Base-by-base conservation (phyloP, 2,329 filamentous ascomycete genomes). In the Ophiostoma novo-ulmi region DNA sequence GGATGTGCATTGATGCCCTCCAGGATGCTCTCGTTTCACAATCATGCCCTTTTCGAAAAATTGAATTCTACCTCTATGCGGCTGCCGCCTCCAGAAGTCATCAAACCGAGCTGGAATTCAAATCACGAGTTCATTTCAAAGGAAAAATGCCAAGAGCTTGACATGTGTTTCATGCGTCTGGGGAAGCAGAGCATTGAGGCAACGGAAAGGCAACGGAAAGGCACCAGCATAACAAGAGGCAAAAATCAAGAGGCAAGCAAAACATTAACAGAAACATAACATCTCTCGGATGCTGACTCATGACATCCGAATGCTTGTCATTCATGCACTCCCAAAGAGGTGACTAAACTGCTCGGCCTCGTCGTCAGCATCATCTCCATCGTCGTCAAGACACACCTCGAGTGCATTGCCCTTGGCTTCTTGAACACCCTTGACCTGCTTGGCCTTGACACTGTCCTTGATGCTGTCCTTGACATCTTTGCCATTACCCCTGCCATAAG, bases 1-100 rank as follows among this genome's bases (percentile, higher is more conserved):
- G 58, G 26, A 63, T 63, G 58, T 63, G 58, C 58, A 63, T 63
- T 63, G 58, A 63, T 58, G 52, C n/a, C 52, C 52, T 10, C 52
- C 52, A 58, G 58, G 26, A 63, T 63, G 58, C 26, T 35, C 52
- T 35, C 13, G 58, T 63, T 63, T 63, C 58, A 63, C 5, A 31
- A 20, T 26, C 58, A 55, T 20, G 13, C 14, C 58, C 58, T 35
- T 14, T 26, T 11, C n/a, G 20, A 44, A n/a, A 20, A 2, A 13
- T 22, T 31, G 52, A 22, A 31, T 31, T 31, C 31, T 31, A 31
- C 31, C 31, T 52, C 55, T 31, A 61, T 63, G 58, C 58, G 58
- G 58, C 58, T 63, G 22, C 26, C 58, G 58, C 26, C 58, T 63
- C 55, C n/a, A 35, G 14, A 63, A n/a, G 4, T 3, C 58, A 63